Evolutionary conservation across 164 flowering plant species (phyloP).

Genomic region (Piper longum): DNA sequence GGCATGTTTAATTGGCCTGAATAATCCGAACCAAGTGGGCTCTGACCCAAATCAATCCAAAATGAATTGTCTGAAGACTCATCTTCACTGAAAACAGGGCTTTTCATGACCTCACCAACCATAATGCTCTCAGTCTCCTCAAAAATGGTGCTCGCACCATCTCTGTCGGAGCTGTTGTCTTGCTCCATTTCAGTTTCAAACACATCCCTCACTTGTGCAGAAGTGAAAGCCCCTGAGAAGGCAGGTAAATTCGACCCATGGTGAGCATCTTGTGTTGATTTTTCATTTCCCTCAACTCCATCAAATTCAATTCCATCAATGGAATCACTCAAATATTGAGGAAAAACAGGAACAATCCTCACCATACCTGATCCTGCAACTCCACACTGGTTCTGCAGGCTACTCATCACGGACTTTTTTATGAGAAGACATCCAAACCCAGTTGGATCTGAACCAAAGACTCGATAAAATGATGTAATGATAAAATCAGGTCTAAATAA

Average conservation of each 20-base stretch:
- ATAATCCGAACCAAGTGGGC: slow-evolving; percentile 41
- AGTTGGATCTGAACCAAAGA: slow-evolving; percentile 79
- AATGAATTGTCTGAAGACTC: slow-evolving; percentile 49
- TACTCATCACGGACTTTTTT: slow-evolving; percentile 64
- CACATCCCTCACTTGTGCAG: slow-evolving; percentile 57
- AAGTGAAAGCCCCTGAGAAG: slow-evolving; percentile 56
- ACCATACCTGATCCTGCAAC: slow-evolving; percentile 59
- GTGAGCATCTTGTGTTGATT: slow-evolving; percentile 22
- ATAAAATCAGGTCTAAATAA: slow-evolving; percentile 79
- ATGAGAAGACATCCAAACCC: slow-evolving; percentile 81
- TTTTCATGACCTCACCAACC: slow-evolving; percentile 58
- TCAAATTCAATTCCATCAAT: slow-evolving; percentile 36
- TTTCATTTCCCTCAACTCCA: slow-evolving; percentile 19
- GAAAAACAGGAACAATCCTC: slow-evolving; percentile 48
- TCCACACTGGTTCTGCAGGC: slow-evolving; percentile 45
- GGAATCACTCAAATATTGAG: slow-evolving; percentile 52
- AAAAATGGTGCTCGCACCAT: slow-evolving; percentile 61
- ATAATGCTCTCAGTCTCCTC: slow-evolving; percentile 54
- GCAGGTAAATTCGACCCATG: slow-evolving; percentile 49
- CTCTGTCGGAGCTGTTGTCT: slow-evolving; percentile 56
- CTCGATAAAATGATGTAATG: slow-evolving; percentile 68
- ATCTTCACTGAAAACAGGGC: slow-evolving; percentile 62
- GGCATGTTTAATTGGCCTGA: slow-evolving; percentile 25
- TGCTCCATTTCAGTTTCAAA: slow-evolving; percentile 56
- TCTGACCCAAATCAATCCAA: slow-evolving; percentile 66